phyloP scores from a whole-genome alignment of 176 grass and related monocot genomes.

The Rhipidocladum racemiflorum region DNA sequence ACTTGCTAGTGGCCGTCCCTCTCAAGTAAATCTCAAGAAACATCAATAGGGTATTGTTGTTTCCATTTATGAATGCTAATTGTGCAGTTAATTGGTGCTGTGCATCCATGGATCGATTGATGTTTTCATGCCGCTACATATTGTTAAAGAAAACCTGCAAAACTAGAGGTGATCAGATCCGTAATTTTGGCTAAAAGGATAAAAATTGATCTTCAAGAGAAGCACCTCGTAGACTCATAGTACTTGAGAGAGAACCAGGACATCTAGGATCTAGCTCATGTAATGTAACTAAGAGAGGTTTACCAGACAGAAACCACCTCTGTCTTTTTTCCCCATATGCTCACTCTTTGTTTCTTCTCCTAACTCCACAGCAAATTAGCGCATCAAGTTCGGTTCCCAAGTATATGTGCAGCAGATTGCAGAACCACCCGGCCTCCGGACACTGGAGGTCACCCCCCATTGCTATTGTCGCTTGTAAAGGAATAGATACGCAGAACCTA shows the following conservation, averaged over 20 bases:
- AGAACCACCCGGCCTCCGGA: neutral
- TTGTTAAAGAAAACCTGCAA: neutral
- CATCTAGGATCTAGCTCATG: neutral
- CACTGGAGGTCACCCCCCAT: neutral
- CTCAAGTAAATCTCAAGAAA: neutral
- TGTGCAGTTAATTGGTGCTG: neutral
- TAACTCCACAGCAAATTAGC: neutral
- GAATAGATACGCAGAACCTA: neutral
- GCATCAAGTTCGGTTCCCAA: neutral
- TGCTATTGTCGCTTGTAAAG: neutral
- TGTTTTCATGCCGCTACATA: neutral
- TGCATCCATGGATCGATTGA: neutral
- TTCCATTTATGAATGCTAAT: neutral
- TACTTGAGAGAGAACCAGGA: neutral
- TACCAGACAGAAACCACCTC: neutral
- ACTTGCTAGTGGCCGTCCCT: neutral
- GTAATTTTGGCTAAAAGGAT: neutral
- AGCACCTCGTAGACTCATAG: neutral
- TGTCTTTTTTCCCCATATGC: neutral
- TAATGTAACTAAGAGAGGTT: no score
- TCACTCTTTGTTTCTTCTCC: neutral
- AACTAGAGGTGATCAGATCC: neutral
- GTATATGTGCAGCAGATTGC: neutral
- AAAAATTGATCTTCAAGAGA: neutral
- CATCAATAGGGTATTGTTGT: neutral